These are phyloP conservation scores for Sugiyamaella qingdaonensis DNA, from an alignment of 805 yeast species.

Conservation along the genomic window DNA sequence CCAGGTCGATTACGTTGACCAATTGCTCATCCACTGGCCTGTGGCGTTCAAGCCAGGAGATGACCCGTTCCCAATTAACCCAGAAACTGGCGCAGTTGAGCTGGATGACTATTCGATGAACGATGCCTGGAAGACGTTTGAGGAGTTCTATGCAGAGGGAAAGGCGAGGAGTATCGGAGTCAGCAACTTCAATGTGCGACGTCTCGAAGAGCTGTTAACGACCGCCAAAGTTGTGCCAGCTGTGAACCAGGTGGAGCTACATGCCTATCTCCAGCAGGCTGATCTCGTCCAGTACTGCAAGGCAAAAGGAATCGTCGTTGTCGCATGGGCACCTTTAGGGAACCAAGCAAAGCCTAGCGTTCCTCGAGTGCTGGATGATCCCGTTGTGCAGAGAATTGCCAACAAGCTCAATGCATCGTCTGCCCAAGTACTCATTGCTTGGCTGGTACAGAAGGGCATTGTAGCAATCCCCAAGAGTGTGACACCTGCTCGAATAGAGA, in stretches of 20 bases:
- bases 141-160: slow-evolving; percentile 49
- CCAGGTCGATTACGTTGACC: slow-evolving; percentile 49
- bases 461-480: slow-evolving; percentile 78
- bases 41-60: slow-evolving; percentile 39
- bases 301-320: slow-evolving; percentile 44
- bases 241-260: slow-evolving; percentile 60
- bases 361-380: slow-evolving; percentile 44
- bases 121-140: slow-evolving; percentile 49
- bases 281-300: slow-evolving; percentile 42
- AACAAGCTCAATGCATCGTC: slow-evolving; percentile 46
- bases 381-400: slow-evolving; percentile 52
- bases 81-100: slow-evolving; percentile 26
- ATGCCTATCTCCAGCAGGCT: slow-evolving; percentile 45
- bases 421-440: slow-evolving; percentile 66
- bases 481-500: slow-evolving; percentile 55
- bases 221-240: slow-evolving; percentile 48
- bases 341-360: slow-evolving; percentile 41
- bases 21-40: slow-evolving; percentile 54
- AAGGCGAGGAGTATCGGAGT: slow-evolving; percentile 65
- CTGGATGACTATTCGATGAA: slow-evolving; percentile 28
- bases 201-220: slow-evolving; percentile 55
- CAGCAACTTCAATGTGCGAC: slow-evolving; percentile 65
- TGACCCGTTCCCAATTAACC: slow-evolving; percentile 25
- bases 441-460: slow-evolving; percentile 73
- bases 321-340: slow-evolving; percentile 67